Evolutionary conservation across 108 stramenopile genomes (phyloP).

Genomic region (Nitzschia palea): DNA sequence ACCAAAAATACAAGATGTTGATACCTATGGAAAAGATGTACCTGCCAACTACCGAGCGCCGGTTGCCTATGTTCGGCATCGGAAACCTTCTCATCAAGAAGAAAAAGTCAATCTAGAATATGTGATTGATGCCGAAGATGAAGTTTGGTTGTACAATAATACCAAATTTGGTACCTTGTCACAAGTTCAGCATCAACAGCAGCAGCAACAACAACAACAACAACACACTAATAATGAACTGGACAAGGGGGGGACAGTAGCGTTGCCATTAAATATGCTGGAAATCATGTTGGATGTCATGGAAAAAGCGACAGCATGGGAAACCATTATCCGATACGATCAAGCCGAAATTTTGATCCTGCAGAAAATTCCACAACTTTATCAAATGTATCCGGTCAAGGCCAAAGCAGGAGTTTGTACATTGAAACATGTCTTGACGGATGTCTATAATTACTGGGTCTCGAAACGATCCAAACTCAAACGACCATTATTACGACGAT

Average conservation of each 20-base stretch:
- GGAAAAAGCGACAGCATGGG: slow-evolving; percentile 86
- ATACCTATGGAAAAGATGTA: slow-evolving; percentile 61
- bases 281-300: slow-evolving; percentile 79
- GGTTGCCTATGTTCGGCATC: slow-evolving; percentile 68
- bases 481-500: slow-evolving; percentile 87
- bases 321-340: slow-evolving; percentile 59
- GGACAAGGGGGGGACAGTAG: slow-evolving; percentile 22
- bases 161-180: slow-evolving; percentile 57
- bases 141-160: slow-evolving; percentile 69
- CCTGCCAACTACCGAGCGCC: slow-evolving; percentile 56
- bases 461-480: slow-evolving; percentile 83
- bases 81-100: slow-evolving; percentile 50
- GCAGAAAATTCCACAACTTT: slow-evolving; percentile 53
- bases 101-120: slow-evolving; percentile 57
- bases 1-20: slow-evolving; percentile 63
- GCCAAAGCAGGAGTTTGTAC: slow-evolving; percentile 41
- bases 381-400: slow-evolving; percentile 54
- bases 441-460: slow-evolving; percentile 90
- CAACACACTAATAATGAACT: neutral
- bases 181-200: slow-evolving; percentile 8
- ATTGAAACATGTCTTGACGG: slow-evolving; percentile 54
- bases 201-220: neutral
- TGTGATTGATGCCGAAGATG: slow-evolving; percentile 76
- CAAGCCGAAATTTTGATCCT: slow-evolving; percentile 71
- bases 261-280: slow-evolving; percentile 50